Conservation (phyloP, 345 rosid species). For the Noccaea bulbosa region DNA sequence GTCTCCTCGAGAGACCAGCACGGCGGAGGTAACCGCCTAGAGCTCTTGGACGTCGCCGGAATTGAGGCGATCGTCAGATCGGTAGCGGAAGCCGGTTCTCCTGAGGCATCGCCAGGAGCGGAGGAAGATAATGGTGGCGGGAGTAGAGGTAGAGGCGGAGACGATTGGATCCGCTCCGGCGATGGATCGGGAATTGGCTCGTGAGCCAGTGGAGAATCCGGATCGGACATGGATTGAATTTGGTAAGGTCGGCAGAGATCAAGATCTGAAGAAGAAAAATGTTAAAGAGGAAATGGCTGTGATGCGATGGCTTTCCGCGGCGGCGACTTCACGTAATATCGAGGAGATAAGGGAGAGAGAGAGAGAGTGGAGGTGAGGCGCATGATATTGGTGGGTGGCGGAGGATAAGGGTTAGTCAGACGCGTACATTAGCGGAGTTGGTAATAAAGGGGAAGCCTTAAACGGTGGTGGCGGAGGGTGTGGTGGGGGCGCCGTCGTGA, state of each 20-base stretch:
- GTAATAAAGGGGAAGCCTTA: conserved; percentile 15
- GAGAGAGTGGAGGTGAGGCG: conserved; percentile 40
- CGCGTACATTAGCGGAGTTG: conserved; percentile 34
- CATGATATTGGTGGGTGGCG: conserved; percentile 38
- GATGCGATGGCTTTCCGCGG: conserved; percentile 39
- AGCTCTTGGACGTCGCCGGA: conserved; percentile 43
- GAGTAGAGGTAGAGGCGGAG: conserved; percentile 35
- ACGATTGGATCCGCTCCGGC: conserved; percentile 28
- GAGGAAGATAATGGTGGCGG: conserved; percentile 43
- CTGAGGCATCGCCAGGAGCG: conserved; percentile 27
- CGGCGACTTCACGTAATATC: conserved; percentile 39
- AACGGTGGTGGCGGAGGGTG: conserved; percentile 39
- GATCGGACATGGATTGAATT: conserved; percentile 45
- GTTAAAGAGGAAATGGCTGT: conserved; percentile 30
- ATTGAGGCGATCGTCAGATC: conserved; percentile 31
- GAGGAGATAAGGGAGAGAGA: conserved; percentile 43
- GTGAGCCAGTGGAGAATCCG: conserved; percentile 46
- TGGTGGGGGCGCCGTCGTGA: conserved; percentile 47
- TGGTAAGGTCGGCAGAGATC: not conserved
- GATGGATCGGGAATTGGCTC: conserved; percentile 39
- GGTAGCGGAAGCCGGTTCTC: conserved; percentile 15
- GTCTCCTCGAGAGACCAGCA: conserved; percentile 97
- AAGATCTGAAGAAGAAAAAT: not conserved
- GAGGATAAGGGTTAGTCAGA: conserved; percentile 39
- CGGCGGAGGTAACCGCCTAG: conserved; percentile 92